Conservation (phyloP, 805 yeast species). For the Cyberlindnera petersonii region DNA sequence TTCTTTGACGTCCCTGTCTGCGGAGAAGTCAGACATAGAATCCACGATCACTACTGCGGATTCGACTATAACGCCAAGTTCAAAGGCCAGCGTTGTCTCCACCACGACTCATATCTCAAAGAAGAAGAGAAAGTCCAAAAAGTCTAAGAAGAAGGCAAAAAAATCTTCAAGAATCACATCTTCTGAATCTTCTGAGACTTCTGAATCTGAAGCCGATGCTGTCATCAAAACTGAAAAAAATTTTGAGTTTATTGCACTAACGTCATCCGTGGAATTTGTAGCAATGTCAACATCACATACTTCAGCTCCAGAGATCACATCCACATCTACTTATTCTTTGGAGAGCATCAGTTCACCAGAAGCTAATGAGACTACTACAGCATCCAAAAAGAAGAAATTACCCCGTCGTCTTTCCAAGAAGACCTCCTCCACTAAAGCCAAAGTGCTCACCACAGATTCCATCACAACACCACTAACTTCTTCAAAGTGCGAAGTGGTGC, state of each 20-base stretch:
- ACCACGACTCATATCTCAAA: neutral
- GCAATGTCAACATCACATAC: no score
- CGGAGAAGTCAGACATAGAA: no score
- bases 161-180: slow-evolving; percentile 8
- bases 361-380: neutral
- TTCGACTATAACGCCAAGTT: neutral
- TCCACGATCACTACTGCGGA: neutral
- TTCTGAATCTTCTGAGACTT: neutral
- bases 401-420: neutral
- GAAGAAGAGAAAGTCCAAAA: slow-evolving; percentile 12
- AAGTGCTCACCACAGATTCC: neutral
- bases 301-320: neutral
- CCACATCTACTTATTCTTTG: neutral
- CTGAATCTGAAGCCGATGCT: slow-evolving; percentile 1
- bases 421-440: no score
- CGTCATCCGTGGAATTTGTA: neutral
- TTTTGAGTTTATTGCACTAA: neutral
- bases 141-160: slow-evolving; percentile 2
- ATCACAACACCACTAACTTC: neutral
- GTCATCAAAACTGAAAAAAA: neutral
- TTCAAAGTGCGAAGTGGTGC: neutral
- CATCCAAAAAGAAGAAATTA: neutral
- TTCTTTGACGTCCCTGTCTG: no score
- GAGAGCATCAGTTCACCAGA: neutral
- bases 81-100: neutral